Percentiles rank a stretch among this genome's conserved stretches.
These are phyloP conservation scores for Talaromyces sp. DNA, from an alignment of 2,329 filamentous ascomycete species.

Conservation along the genomic window DNA sequence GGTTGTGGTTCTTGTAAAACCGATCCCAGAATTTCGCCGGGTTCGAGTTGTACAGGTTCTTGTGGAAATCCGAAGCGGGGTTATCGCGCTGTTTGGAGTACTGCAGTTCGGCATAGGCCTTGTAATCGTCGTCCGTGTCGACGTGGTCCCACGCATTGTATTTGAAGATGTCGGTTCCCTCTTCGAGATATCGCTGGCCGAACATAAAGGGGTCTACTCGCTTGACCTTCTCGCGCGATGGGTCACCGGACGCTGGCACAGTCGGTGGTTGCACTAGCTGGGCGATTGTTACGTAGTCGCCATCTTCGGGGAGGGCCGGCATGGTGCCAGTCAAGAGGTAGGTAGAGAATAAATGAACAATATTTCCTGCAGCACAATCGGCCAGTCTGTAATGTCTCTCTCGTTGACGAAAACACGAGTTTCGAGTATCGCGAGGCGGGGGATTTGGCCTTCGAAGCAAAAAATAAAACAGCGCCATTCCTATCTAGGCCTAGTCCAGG, in stretches of 20 bases:
- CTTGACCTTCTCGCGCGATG: slow-evolving; percentile 68
- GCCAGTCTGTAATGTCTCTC: not conserved
- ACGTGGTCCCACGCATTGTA: slow-evolving; percentile 99
- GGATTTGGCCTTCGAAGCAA: slow-evolving; percentile 7
- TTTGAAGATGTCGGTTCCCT: slow-evolving; percentile 86
- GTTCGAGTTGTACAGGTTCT: slow-evolving; percentile 78
- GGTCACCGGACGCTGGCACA: slow-evolving; percentile 58
- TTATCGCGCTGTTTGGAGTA: slow-evolving; percentile 77
- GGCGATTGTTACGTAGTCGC: slow-evolving; percentile 28
- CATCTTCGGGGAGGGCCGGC: slow-evolving; percentile 17
- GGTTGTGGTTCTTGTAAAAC: slow-evolving; percentile 96
- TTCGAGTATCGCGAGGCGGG: not conserved
- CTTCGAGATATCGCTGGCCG: slow-evolving; percentile 77
- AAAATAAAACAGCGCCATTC: slow-evolving; percentile 12
- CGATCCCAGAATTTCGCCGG: slow-evolving; percentile 97
- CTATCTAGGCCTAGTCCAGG: not conserved
- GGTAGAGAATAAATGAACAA: not conserved
- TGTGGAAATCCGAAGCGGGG: slow-evolving; percentile 91
- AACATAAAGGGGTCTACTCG: slow-evolving; percentile 92
- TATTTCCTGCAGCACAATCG: not conserved
- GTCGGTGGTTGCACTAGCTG: slow-evolving; percentile 43
- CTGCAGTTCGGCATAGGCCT: slow-evolving; percentile 78
- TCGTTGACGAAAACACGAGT: not conserved
- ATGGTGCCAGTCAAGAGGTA: slow-evolving; percentile 5
- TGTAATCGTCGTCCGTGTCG: slow-evolving; percentile 83